phyloP scores from a whole-genome alignment of 805 yeast genomes.

The Candida broadrunensis region DNA sequence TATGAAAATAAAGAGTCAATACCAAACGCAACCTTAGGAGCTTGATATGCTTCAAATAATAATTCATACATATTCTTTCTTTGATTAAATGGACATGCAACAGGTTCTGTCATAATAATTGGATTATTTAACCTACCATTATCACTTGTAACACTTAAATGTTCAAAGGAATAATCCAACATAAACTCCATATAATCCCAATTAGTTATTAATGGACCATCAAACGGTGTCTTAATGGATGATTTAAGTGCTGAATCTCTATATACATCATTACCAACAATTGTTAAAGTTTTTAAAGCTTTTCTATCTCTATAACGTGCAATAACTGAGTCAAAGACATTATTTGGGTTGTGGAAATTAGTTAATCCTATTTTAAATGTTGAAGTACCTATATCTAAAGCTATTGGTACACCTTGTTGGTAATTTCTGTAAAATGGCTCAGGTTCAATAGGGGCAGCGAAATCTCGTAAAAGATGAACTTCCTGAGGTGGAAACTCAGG shows the following conservation, averaged over 20 bases:
- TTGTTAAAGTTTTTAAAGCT: slow-evolving; percentile 55
- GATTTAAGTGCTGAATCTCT: slow-evolving; percentile 68
- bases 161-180: slow-evolving; percentile 79
- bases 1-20: slow-evolving; percentile 80
- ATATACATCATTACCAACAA: slow-evolving; percentile 80
- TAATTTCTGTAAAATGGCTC: slow-evolving; percentile 52
- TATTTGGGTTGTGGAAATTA: slow-evolving; percentile 45
- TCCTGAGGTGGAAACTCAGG: slow-evolving; percentile 39
- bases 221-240: slow-evolving; percentile 76
- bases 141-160: slow-evolving; percentile 57
- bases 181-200: slow-evolving; percentile 89
- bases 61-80: slow-evolving; percentile 75
- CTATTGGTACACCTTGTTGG: slow-evolving; percentile 66
- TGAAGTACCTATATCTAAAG: slow-evolving; percentile 80
- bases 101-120: slow-evolving; percentile 71
- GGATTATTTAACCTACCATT: slow-evolving; percentile 69
- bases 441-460: slow-evolving; percentile 28
- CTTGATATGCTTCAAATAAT: slow-evolving; percentile 78
- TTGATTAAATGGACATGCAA: slow-evolving; percentile 69
- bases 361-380: slow-evolving; percentile 59
- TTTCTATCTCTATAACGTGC: slow-evolving; percentile 81
- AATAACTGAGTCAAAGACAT: slow-evolving; percentile 64
- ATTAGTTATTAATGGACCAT: slow-evolving; percentile 81
- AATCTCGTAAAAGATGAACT: slow-evolving; percentile 42
- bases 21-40: slow-evolving; percentile 75